Evolutionary conservation across 169 alveolate genomes (phyloP), one percentile per base, ranked within the genome.

Genomic region (Eimeria sp.): DNA sequence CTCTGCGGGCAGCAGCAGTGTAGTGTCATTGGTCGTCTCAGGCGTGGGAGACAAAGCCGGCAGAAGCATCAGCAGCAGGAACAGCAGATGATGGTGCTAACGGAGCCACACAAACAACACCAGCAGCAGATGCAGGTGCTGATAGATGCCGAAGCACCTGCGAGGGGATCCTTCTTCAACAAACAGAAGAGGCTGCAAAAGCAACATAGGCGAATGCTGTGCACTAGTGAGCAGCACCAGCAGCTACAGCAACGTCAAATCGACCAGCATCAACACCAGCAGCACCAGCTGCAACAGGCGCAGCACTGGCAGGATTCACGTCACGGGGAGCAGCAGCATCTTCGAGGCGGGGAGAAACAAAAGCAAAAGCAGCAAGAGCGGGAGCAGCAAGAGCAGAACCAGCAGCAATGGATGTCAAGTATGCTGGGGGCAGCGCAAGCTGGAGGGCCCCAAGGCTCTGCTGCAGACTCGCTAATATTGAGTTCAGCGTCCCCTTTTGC

Each of bases 11-110:
- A 51, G 54, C 30, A 27, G 34, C 43, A 58, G 27, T 20, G 58
- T 7, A 82, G 25, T 4, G 45, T 58, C 20, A 47, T n/a, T 25
- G 90, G 90, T 43, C 90, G 43, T 9, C 57, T 82, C 20, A 82
- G 90, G 25, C 0, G 47, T 25, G n/a, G 1, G 90, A 49, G 90
- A 20, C 20, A 22, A 49, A 40, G n/a, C 22, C 70, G 58, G 72
- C 87, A 76, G 61, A 58, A 76, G 57, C 87, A 76, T 58, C 87
- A 76, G 34, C 82, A 72, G 82, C 82, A 72, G 82, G 49, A 72
- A 43, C 49, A n/a, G 82, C 54, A 10, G 30, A 30, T 67, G 43
- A 6, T 27, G 82, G 49, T 13, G 27, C 49, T 25, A 14, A 18
- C 0, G 82, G 34, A 40, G 54, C 45, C 22, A 14, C 45, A 40